These are phyloP conservation scores for Phaeosphaeriaceae sp. DNA, from an alignment of 2,329 filamentous ascomycete species.

Conservation along the genomic window DNA sequence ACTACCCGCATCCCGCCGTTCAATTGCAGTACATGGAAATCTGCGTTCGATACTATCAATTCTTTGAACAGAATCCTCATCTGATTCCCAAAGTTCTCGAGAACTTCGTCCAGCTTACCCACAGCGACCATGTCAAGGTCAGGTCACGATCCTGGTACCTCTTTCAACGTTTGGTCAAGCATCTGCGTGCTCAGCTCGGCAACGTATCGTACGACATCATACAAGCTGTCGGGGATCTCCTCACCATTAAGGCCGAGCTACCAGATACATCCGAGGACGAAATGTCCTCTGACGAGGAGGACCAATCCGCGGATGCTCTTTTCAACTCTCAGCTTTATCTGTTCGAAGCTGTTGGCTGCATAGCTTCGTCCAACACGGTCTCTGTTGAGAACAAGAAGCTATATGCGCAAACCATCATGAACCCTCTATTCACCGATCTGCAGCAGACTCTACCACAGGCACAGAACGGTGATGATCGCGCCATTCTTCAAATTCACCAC, in stretches of 20 bases:
- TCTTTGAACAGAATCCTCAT: slow-evolving; percentile 85
- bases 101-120: slow-evolving; percentile 88
- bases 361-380: slow-evolving; percentile 81
- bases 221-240: slow-evolving; percentile 84
- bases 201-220: slow-evolving; percentile 93
- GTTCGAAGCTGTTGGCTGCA: slow-evolving; percentile 92
- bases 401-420: slow-evolving; percentile 87
- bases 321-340: slow-evolving; percentile 93
- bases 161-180: slow-evolving; percentile 91
- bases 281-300: slow-evolving; percentile 92
- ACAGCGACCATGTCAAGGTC: slow-evolving; percentile 86
- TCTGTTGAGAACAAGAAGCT: slow-evolving; percentile 85
- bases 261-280: slow-evolving; percentile 81
- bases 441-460: slow-evolving; percentile 79
- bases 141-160: slow-evolving; percentile 95
- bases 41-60: slow-evolving; percentile 89
- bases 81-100: slow-evolving; percentile 88
- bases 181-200: slow-evolving; percentile 81
- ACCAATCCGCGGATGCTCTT: slow-evolving; percentile 86
- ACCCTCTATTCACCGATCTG: slow-evolving; percentile 89
- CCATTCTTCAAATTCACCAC: slow-evolving; percentile 90
- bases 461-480: slow-evolving; percentile 80
- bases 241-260: slow-evolving; percentile 90
- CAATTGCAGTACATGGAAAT: slow-evolving; percentile 98
- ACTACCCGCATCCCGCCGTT: slow-evolving; percentile 87